Percentiles rank a stretch among this genome's conserved stretches.
These are phyloP conservation scores for Neonectria coccinea DNA, from an alignment of 2,329 filamentous ascomycete genomes.

Conservation along the genomic window DNA sequence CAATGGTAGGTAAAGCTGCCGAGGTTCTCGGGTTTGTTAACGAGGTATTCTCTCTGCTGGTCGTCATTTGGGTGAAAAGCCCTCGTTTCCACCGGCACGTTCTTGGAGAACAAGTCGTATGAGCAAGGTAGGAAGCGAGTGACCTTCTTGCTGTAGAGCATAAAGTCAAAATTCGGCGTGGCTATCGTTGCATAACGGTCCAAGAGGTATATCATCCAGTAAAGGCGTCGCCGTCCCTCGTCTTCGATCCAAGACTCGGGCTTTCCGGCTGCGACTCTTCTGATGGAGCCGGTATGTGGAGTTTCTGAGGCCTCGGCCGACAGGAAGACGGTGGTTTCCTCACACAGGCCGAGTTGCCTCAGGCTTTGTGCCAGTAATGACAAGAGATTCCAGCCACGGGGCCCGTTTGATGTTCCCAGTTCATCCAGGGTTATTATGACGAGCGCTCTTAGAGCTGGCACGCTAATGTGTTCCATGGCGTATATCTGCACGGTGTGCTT, in stretches of 20 bases:
- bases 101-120: constrained; percentile 58
- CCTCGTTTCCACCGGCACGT: constrained; percentile 56
- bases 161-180: constrained; percentile 56
- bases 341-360: constrained; percentile 54
- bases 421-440: constrained; percentile 58
- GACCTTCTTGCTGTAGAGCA: constrained; percentile 51
- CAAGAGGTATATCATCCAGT: constrained; percentile 60
- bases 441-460: constrained; percentile 54
- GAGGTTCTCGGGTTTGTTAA: constrained; percentile 55
- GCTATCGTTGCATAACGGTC: constrained; percentile 59
- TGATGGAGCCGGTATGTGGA: constrained; percentile 51
- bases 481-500: constrained; percentile 56
- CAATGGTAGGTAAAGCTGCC: constrained; percentile 60
- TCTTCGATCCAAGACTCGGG: constrained; percentile 60
- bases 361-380: constrained; percentile 54
- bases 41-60: too few relatives aligned
- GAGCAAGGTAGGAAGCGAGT: constrained; percentile 57
- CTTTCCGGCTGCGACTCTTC: constrained; percentile 49
- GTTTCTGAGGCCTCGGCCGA: constrained; percentile 48
- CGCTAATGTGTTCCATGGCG: constrained; percentile 55
- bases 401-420: constrained; percentile 57
- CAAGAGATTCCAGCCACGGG: constrained; percentile 56
- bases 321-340: constrained; percentile 55
- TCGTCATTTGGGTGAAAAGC: too few relatives aligned
- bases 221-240: constrained; percentile 55